A percentile compares a stretch with the other conserved stretches of the same genome.
phyloP scores from a whole-genome alignment of 352 stramenopile genomes.

The Salisapilia sapeloensis region DNA sequence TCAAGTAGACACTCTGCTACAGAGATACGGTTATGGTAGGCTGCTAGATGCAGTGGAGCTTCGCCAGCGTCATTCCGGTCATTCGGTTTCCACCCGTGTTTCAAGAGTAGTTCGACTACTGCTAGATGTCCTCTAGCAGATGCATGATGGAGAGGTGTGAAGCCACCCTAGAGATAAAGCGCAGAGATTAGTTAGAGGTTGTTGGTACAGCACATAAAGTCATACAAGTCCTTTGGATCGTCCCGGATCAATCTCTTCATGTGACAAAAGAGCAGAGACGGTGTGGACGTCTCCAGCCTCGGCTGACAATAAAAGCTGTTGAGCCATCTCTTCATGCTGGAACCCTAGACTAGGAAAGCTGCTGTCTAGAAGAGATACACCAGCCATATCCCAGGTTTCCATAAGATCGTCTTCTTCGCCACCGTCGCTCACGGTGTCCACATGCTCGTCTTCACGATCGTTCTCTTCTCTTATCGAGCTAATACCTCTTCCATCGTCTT shows the following conservation, averaged over 20 bases:
- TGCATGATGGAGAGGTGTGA: slow-evolving; percentile 50
- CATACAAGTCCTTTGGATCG: slow-evolving; percentile 47
- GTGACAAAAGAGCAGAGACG: slow-evolving; percentile 44
- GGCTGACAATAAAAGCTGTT: no score
- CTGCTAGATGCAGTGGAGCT: slow-evolving; percentile 50
- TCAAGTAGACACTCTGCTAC: slow-evolving; percentile 47
- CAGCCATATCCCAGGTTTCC: no score
- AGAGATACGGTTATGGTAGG: slow-evolving; percentile 29
- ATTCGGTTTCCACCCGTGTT: slow-evolving; percentile 41
- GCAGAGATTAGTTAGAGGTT: not conserved
- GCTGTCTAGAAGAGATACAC: no score
- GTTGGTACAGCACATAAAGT: not conserved
- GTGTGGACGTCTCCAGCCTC: no score
- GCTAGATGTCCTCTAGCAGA: slow-evolving; percentile 44
- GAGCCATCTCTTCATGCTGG: no score
- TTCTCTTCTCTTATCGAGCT: no score
- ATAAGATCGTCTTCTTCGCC: no score
- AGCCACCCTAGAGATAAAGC: slow-evolving; percentile 17
- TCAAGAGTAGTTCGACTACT: slow-evolving; percentile 37
- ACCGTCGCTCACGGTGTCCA: no score
- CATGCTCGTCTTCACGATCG: no score
- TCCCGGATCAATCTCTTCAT: slow-evolving; percentile 33
- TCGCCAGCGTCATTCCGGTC: slow-evolving; percentile 26
- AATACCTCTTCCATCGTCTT: no score
- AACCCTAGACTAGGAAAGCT: no score